Base-by-base conservation (phyloP, 345 rosid species). In the Litchi chinensis region DNA sequence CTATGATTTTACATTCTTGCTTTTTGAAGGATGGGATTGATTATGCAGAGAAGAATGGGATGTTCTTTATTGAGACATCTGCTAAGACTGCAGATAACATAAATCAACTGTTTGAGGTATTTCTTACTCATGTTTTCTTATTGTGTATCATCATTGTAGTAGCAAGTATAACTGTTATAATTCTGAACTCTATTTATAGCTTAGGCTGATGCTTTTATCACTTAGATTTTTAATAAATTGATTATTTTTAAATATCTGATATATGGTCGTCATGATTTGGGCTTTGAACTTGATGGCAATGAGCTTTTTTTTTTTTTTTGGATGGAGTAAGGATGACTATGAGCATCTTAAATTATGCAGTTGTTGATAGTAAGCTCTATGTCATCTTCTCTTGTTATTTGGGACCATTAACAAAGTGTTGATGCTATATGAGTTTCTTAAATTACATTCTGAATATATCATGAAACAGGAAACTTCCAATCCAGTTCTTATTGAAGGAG, bases 81-180 rank as follows among this genome's bases (percentile, higher is more conserved):
- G 99, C 99, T 43, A 95, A 95, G 86, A 95, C 99, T 70, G 98
- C 99, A 13, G 97, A 93, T 83, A 95, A 95, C 79, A 93, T 95
- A 83, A 92, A 91, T 70, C 91, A 95, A 85, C 90, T 95, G 73
- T 95, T 95, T 80, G 91, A 95, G 99, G 99, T 93, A 70, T 43
- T 77, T 65, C 70, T 75, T 46, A 32, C 52, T 21, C 40, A 44
- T 40, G 32, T 68, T 68, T 68, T 64, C 37, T 16, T 77, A 76
- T 44, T 73, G 18, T n/a, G n/a, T 70, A 64, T 12, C 40, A n/a
- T 43, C n/a, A 15, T 54, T 22, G 48, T 48, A 43, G 69, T 39
- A 24, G 40, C 73, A 70, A 60, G 26, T 32, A 24, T 64, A 65
- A 50, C 32, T 76, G n/a, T 52, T 41, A 6, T 46, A 22, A 67